Evolutionary conservation across 2,329 filamentous ascomycete species (phyloP).

Genomic region (Tricladium varicosporioides): DNA sequence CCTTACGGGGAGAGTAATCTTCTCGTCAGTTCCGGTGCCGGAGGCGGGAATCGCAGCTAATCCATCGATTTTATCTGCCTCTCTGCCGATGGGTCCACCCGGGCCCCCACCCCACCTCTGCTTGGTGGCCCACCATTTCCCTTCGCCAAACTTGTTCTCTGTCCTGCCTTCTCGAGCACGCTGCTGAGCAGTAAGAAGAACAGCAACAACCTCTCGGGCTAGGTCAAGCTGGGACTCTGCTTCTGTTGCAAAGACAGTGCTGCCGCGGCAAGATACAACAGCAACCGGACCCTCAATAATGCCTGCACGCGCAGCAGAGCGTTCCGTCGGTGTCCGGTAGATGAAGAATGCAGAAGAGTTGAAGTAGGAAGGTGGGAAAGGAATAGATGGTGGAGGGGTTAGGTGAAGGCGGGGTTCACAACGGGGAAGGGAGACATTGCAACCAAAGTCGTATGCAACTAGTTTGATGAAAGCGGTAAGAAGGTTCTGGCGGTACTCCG

Average conservation of each 20-base stretch:
- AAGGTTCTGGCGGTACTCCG: conserved; percentile 56
- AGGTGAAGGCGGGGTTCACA: conserved; percentile 59
- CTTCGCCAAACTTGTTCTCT: conserved; percentile 56
- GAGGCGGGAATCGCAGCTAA: conserved; percentile 1
- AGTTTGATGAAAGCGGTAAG: conserved; percentile 61
- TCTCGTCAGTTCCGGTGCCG: background rate
- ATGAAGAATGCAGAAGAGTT: conserved; percentile 58
- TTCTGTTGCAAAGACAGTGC: conserved; percentile 49
- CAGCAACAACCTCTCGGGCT: conserved; percentile 58
- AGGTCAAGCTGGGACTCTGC: conserved; percentile 62
- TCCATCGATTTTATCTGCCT: conserved; percentile 39
- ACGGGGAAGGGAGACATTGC: conserved; percentile 55
- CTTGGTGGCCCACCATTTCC: conserved; percentile 59
- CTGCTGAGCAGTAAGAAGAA: conserved; percentile 62
- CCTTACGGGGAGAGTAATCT: background rate
- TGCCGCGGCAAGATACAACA: conserved; percentile 56
- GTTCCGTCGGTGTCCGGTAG: conserved; percentile 57
- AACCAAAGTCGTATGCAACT: conserved; percentile 64
- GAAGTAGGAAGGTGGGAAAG: conserved; percentile 44
- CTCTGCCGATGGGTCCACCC: conserved; percentile 61
- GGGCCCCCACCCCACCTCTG: conserved; percentile 62
- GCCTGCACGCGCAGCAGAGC: conserved; percentile 57
- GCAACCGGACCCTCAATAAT: conserved; percentile 61
- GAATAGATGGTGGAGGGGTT: conserved; percentile 32
- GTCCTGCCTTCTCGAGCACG: conserved; percentile 55